Conservation (phyloP, 139 green algal genomes). For the Picochlorum sp. region DNA sequence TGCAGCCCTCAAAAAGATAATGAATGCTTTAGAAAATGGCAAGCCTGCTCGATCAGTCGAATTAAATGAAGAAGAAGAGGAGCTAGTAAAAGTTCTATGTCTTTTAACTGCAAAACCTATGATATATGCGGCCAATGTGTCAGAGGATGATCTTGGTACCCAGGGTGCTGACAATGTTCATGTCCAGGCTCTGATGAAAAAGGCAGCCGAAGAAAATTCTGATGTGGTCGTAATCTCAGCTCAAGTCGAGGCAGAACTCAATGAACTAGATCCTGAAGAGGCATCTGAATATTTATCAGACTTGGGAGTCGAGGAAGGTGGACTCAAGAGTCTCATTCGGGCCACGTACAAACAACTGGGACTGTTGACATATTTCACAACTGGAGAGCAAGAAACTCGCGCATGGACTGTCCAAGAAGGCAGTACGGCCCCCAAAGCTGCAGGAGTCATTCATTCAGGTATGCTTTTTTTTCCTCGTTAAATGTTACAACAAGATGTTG, state of each 20-base stretch:
- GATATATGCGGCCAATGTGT: constrained; percentile 86
- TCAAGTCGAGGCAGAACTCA: constrained; percentile 87
- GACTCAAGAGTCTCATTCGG: constrained; percentile 46
- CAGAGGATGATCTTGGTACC: constrained; percentile 77
- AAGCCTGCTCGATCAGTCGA: constrained; percentile 54
- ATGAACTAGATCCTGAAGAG: constrained; percentile 75
- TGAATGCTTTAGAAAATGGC: constrained; percentile 50
- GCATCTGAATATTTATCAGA: constrained; percentile 76
- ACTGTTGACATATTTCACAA: constrained; percentile 96
- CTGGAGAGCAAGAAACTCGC: constrained; percentile 88
- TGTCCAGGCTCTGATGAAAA: constrained; percentile 56
- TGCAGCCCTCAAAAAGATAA: constrained; percentile 43
- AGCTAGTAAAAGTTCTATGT: constrained; percentile 49
- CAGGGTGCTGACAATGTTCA: constrained; percentile 66
- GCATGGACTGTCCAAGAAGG: constrained; percentile 79
- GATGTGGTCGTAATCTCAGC: constrained; percentile 70
- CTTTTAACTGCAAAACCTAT: constrained; percentile 81
- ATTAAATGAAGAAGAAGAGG: constrained; percentile 63
- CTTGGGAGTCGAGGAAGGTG: constrained; percentile 73
- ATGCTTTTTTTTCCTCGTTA: no score
- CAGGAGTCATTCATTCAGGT: constrained; percentile 91
- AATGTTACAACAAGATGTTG: neutral
- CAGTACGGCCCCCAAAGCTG: constrained; percentile 80
- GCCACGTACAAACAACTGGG: constrained; percentile 80
- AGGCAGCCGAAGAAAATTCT: constrained; percentile 49